Conservation (phyloP, 257 asterid species). For the Ilex asprella region DNA sequence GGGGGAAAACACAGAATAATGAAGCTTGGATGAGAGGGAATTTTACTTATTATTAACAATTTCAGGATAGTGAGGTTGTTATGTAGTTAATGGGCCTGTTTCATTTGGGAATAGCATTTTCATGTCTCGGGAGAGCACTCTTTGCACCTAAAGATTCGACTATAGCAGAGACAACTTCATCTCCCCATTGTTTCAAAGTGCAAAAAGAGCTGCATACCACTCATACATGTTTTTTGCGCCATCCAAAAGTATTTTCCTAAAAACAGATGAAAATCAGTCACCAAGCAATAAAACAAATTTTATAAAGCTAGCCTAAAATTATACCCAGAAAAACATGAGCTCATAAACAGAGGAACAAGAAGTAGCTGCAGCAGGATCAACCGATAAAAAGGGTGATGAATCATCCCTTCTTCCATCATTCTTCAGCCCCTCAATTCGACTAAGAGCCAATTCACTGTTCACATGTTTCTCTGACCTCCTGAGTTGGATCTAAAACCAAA, state of each 20-base stretch:
- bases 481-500: slow-evolving; percentile 81
- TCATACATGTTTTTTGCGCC: slow-evolving; percentile 79
- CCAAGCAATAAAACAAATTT: slow-evolving; percentile 1
- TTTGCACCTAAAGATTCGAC: slow-evolving; percentile 71
- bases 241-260: slow-evolving; percentile 52
- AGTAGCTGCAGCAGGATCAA: slow-evolving; percentile 92
- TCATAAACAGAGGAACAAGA: slow-evolving; percentile 61
- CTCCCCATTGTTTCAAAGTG: slow-evolving; percentile 79
- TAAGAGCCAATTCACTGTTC: slow-evolving; percentile 24
- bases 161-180: slow-evolving; percentile 74
- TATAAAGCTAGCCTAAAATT: not conserved
- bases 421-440: slow-evolving; percentile 75
- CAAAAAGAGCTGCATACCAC: slow-evolving; percentile 91
- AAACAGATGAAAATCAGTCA: slow-evolving; percentile 12
- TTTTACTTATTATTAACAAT: too few relatives aligned
- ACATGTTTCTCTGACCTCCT: slow-evolving; percentile 58
- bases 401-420: slow-evolving; percentile 17
- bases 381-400: slow-evolving; percentile 80
- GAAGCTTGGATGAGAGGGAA: too few relatives aligned
- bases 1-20: too few relatives aligned
- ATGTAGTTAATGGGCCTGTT: too few relatives aligned
- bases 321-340: slow-evolving; percentile 40
- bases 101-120: slow-evolving; percentile 22
- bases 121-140: slow-evolving; percentile 89
- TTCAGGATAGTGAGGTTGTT: too few relatives aligned